Evolutionary conservation across 768 basidiomycete species (phyloP).

Genomic region (Crassisporium funariophilum): DNA sequence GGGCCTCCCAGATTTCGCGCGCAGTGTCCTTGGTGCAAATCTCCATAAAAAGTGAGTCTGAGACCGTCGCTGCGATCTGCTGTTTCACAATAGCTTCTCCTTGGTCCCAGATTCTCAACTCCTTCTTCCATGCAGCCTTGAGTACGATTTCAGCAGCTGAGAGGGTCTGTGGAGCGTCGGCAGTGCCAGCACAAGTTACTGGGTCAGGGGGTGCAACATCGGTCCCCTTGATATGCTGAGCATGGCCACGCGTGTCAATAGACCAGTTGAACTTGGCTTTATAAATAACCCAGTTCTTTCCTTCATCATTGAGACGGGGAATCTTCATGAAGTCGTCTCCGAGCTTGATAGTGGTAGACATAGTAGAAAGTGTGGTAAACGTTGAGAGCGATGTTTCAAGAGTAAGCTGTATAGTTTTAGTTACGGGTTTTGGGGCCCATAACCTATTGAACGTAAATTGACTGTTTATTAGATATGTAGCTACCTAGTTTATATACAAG

Average conservation of each 20-base stretch:
- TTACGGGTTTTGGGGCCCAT: background rate
- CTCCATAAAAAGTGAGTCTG: conserved; percentile 1
- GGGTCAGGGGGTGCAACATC: background rate
- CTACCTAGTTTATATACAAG: too few relatives aligned
- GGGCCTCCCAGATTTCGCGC: conserved; percentile 14
- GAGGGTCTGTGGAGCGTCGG: too few relatives aligned
- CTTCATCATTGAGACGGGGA: background rate
- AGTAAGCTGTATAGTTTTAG: background rate
- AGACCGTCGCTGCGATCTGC: background rate
- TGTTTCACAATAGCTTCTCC: background rate
- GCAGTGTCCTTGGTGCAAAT: conserved; percentile 11
- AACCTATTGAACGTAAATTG: background rate
- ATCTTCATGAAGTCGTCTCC: background rate
- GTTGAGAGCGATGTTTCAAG: background rate
- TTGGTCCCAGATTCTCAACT: background rate
- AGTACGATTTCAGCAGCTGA: too few relatives aligned
- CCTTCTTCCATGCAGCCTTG: background rate
- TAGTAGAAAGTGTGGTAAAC: background rate
- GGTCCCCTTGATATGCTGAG: background rate
- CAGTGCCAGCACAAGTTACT: too few relatives aligned
- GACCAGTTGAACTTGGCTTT: background rate
- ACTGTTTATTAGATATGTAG: too few relatives aligned
- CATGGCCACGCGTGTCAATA: background rate
- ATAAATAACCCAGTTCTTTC: background rate
- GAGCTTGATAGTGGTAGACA: background rate